Conservation (phyloP, 2,329 filamentous ascomycete genomes). For the Ilyonectria sp. region DNA sequence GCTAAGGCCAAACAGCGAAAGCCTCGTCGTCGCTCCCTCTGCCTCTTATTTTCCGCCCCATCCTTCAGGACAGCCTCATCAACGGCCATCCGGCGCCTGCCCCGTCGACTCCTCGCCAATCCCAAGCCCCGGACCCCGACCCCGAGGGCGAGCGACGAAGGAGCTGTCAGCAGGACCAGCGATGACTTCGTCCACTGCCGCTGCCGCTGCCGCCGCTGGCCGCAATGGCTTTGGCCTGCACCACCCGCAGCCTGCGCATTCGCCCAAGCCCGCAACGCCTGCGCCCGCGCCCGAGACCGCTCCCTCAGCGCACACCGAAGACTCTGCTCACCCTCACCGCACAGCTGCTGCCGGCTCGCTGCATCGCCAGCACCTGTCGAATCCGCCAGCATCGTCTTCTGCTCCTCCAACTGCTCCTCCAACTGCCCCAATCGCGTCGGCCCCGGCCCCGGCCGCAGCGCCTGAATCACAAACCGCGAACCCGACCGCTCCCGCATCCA, state of each 20-base stretch:
- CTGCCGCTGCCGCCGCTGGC: slow-evolving; percentile 52
- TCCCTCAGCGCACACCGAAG: slow-evolving; percentile 33
- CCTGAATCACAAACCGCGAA: slow-evolving; percentile 34
- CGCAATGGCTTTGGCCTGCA: slow-evolving; percentile 44
- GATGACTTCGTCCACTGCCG: slow-evolving; percentile 71
- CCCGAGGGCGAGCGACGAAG: slow-evolving; percentile 62
- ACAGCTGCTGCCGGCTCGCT: slow-evolving; percentile 30
- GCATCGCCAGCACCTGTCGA: neutral
- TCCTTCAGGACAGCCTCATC: slow-evolving; percentile 26
- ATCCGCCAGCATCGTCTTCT: slow-evolving; percentile 12
- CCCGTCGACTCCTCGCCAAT: slow-evolving; percentile 32
- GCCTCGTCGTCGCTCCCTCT: slow-evolving; percentile 48
- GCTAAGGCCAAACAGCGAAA: slow-evolving; percentile 40
- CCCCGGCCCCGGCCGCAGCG: slow-evolving; percentile 28
- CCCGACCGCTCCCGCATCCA: slow-evolving; percentile 32
- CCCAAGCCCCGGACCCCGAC: slow-evolving; percentile 38
- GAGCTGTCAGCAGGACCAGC: slow-evolving; percentile 69
- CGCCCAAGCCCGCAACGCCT: slow-evolving; percentile 37
- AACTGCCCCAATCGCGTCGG: slow-evolving; percentile 22
- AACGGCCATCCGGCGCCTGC: slow-evolving; percentile 27
- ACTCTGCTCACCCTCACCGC: slow-evolving; percentile 26
- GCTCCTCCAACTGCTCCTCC: neutral
- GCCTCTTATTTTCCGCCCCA: slow-evolving; percentile 47
- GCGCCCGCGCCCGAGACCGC: slow-evolving; percentile 32
- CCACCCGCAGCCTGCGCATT: slow-evolving; percentile 43